Base-by-base conservation (phyloP, 306 rosid genomes). In the Datisca glomerata region DNA sequence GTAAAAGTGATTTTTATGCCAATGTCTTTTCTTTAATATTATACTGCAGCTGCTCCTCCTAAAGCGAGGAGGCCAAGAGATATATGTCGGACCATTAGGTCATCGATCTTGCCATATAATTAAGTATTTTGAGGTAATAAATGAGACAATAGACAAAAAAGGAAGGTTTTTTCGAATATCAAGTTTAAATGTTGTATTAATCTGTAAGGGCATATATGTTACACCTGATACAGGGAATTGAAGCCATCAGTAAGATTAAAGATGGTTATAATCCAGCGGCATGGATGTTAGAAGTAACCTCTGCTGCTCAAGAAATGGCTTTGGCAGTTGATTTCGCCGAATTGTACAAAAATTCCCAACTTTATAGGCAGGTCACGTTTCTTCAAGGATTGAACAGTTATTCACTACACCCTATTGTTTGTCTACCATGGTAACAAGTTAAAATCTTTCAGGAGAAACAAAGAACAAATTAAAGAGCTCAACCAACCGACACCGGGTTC, bases 281-380 rank as follows among this genome's bases (percentile, higher is more conserved):
- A 25, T 67, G 79, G 79, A 72, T 72, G 79, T 35, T 67, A 24
- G 79, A 72, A 48, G 65, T 63, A 4, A 57, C 74, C n/a, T 33
- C 67, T 25, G 13, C 58, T 36, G 59, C 62, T 10, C 58, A 45
- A 50, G 79, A 67, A 59, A 10, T 21, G 13, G 40, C 57, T 34
- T 40, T 59, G 34, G 57, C 53, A 1, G 47, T 66, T 17, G 67
- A 72, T 40, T 72, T 72, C 37, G 33, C 68, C 14, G 18, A 24
- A 8, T 8, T 41, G 22, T 72, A 59, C 51, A 66, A 19, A 27
- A 49, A 53, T 4, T 72, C 70, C 10, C 67, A 61, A 2, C 64
- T 62, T 20, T 61, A 39, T 69, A 66, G 70, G 78, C 65, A n/a
- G 45, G 45, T 50, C 15, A 21, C 16, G 8, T 9, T 40, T n/a